Evolutionary conservation across 371 early-diverging fungal genomes (phyloP).

Genomic region (Zychaea mexicana): DNA sequence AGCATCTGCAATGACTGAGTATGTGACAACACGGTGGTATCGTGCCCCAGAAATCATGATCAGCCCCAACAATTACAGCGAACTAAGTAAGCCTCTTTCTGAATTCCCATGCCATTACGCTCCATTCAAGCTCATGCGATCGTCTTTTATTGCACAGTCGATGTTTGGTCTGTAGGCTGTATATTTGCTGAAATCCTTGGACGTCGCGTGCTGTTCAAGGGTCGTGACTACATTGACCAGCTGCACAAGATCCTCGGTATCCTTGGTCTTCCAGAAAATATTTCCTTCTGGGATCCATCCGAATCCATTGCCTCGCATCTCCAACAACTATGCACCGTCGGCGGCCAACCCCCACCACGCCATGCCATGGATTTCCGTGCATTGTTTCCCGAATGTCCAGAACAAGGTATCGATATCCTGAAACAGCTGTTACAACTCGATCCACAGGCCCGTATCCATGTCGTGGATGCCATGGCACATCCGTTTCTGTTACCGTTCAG

Average conservation of each 20-base stretch:
- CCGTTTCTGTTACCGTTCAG: slow-evolving; percentile 68
- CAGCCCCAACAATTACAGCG: slow-evolving; percentile 74
- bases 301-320: slow-evolving; percentile 24
- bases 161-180: slow-evolving; percentile 90
- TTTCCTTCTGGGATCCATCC: slow-evolving; percentile 55
- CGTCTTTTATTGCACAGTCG: slow-evolving; percentile 38
- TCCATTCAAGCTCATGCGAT: not conserved
- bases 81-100: slow-evolving; percentile 57
- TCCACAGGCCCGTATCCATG: slow-evolving; percentile 78
- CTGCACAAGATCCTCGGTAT: slow-evolving; percentile 86
- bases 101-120: not conserved
- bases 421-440: slow-evolving; percentile 75
- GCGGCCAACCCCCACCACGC: slow-evolving; percentile 40
- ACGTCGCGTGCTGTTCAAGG: slow-evolving; percentile 69
- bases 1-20: slow-evolving; percentile 68
- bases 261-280: slow-evolving; percentile 87
- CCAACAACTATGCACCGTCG: slow-evolving; percentile 38
- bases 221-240: slow-evolving; percentile 86
- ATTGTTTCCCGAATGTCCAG: slow-evolving; percentile 51
- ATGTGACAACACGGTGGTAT: slow-evolving; percentile 92
- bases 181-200: slow-evolving; percentile 84
- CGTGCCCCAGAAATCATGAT: slow-evolving; percentile 93
- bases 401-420: slow-evolving; percentile 70
- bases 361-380: slow-evolving; percentile 25
- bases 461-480: slow-evolving; percentile 72